Evolutionary conservation across 176 grass and related monocot species (phyloP).

Genomic region (Zea luxurians): DNA sequence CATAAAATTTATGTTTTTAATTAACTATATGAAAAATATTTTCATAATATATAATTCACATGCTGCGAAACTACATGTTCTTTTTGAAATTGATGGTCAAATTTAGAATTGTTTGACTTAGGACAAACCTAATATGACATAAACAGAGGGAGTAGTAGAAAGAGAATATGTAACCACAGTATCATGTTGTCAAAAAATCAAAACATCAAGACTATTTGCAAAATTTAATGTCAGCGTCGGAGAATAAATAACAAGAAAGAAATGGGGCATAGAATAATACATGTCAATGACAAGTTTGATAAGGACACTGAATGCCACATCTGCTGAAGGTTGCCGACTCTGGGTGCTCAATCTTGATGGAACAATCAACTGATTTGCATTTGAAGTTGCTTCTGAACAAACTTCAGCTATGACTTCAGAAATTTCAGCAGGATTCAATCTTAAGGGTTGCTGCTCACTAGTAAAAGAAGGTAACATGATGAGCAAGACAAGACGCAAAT

Average conservation of each 20-base stretch:
- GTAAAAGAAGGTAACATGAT: slow-evolving; percentile 36
- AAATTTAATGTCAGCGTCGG: slow-evolving; percentile 15
- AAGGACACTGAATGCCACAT: slow-evolving; percentile 96
- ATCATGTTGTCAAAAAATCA: slow-evolving; percentile 3
- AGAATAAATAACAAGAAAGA: slow-evolving; percentile 33
- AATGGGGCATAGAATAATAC: slow-evolving; percentile 49
- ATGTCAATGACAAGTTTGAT: slow-evolving; percentile 99
- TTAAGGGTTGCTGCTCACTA: slow-evolving; percentile 98
- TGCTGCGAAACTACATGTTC: too few relatives aligned
- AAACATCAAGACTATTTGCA: slow-evolving; percentile 13
- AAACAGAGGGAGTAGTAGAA: neutral
- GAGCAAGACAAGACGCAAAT: slow-evolving; percentile 39
- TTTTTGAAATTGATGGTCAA: too few relatives aligned
- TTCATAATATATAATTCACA: too few relatives aligned
- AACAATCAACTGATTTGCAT: slow-evolving; percentile 56
- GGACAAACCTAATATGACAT: neutral
- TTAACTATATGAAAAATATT: too few relatives aligned
- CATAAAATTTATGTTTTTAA: too few relatives aligned
- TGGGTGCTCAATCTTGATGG: slow-evolving; percentile 66
- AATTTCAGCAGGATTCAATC: slow-evolving; percentile 90
- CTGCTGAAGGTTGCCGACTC: slow-evolving; percentile 70
- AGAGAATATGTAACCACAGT: neutral
- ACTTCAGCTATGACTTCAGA: slow-evolving; percentile 96
- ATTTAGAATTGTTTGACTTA: too few relatives aligned
- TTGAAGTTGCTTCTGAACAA: slow-evolving; percentile 70